Percentiles rank a stretch among this genome's conserved stretches.
Conservation (phyloP, 257 asterid species). For the Scutellaria galericulata region DNA sequence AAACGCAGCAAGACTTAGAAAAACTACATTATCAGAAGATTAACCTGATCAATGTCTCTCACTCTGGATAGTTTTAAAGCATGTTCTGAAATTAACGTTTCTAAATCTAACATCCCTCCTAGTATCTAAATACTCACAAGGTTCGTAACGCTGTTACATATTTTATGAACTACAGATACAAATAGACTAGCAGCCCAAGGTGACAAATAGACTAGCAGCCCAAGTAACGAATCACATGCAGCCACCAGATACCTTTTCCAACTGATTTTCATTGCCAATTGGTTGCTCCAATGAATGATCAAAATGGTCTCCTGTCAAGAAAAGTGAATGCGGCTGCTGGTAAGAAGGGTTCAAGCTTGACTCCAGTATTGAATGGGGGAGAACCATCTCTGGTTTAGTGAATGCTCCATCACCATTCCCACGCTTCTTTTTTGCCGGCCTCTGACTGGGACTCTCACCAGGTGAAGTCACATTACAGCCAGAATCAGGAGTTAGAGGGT, state of each 20-base stretch:
- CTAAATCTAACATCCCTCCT: conserved; percentile 36
- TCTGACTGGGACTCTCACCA: conserved; percentile 54
- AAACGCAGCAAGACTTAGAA: background rate
- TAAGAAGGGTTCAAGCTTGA: conserved; percentile 56
- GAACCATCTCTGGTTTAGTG: conserved; percentile 50
- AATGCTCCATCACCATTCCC: conserved; percentile 44
- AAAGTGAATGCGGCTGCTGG: conserved; percentile 54
- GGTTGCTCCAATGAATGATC: conserved; percentile 44
- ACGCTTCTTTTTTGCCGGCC: conserved; percentile 62
- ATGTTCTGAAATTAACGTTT: conserved; percentile 27
- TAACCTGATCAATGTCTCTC: conserved; percentile 31
- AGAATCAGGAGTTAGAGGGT: conserved; percentile 89
- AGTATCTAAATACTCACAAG: conserved; percentile 31
- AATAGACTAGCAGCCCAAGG: conserved; percentile 16
- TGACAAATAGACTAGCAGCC: conserved; percentile 20
- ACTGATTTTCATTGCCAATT: conserved; percentile 34
- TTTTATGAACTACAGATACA: conserved; percentile 41
- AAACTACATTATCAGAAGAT: conserved; percentile 13
- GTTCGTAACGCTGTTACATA: conserved; percentile 31
- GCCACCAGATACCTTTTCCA: conserved; percentile 49
- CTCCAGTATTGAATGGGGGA: conserved; percentile 59
- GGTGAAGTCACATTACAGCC: conserved; percentile 51
- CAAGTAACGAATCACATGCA: conserved; percentile 31
- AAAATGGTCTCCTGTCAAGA: conserved; percentile 51
- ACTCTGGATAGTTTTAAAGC: conserved; percentile 14